phyloP scores from a whole-genome alignment of 2,329 filamentous ascomycete genomes.

The Remersonia thermophila region DNA sequence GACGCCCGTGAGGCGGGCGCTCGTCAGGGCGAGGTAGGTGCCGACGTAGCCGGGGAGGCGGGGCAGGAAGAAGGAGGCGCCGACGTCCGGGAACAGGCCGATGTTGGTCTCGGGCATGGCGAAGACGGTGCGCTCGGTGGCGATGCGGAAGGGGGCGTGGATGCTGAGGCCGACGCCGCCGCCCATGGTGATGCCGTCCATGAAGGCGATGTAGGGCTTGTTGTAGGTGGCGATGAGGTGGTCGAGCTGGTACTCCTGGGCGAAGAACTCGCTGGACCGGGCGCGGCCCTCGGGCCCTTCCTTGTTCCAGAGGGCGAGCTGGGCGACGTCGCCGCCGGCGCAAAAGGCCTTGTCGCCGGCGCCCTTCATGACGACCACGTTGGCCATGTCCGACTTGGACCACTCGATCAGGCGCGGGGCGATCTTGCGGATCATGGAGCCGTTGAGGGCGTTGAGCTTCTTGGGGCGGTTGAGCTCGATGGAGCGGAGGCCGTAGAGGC shows the following conservation, averaged over 20 bases:
- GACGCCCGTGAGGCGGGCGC: slow-evolving; percentile 66
- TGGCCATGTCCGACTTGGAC: slow-evolving; percentile 89
- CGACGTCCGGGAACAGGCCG: slow-evolving; percentile 97
- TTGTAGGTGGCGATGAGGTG: slow-evolving; percentile 87
- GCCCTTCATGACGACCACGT: slow-evolving; percentile 85
- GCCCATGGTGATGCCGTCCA: slow-evolving; percentile 98
- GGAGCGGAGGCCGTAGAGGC: slow-evolving; percentile 76
- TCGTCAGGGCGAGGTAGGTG: slow-evolving; percentile 87
- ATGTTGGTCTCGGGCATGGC: slow-evolving; percentile 99
- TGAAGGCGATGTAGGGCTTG: slow-evolving; percentile 89
- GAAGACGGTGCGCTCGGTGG: slow-evolving; percentile 88
- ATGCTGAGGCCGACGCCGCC: slow-evolving; percentile 89
- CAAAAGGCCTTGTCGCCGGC: slow-evolving; percentile 75
- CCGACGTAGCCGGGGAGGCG: slow-evolving; percentile 76
- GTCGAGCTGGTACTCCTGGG: slow-evolving; percentile 88
- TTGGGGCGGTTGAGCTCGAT: slow-evolving; percentile 87
- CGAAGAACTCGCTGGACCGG: slow-evolving; percentile 76
- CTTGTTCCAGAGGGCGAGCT: slow-evolving; percentile 62
- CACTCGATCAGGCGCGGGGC: slow-evolving; percentile 80
- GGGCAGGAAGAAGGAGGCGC: slow-evolving; percentile 89
- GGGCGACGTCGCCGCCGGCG: slow-evolving; percentile 81
- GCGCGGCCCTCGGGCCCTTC: slow-evolving; percentile 56
- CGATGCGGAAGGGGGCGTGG: slow-evolving; percentile 91
- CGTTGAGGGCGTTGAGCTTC: slow-evolving; percentile 87
- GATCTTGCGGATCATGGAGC: slow-evolving; percentile 92